A percentile compares a stretch with the other conserved stretches of the same genome.
Evolutionary conservation across 2,329 filamentous ascomycete genomes (phyloP).

Genomic region (Alternaria viburni): DNA sequence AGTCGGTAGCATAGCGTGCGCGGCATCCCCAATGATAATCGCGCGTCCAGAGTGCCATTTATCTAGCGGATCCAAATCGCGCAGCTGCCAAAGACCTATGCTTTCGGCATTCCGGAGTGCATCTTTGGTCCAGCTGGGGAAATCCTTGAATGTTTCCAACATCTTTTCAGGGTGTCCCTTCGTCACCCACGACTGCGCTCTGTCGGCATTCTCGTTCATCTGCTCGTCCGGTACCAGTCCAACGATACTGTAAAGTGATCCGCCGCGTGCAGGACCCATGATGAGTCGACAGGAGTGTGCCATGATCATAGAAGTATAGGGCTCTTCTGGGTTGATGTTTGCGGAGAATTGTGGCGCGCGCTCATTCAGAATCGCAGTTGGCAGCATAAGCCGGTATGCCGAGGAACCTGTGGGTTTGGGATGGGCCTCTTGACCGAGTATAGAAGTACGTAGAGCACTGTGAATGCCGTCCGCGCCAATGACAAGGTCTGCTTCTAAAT

Average conservation of each 20-base stretch:
- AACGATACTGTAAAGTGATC: conserved; percentile 53
- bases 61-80: conserved; percentile 52
- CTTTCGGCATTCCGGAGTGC: conserved; percentile 42
- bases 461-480: conserved; percentile 62
- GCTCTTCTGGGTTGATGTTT: conserved; percentile 47
- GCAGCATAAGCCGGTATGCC: conserved; percentile 49
- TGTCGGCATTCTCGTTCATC: conserved; percentile 48
- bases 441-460: conserved; percentile 28
- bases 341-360: conserved; percentile 26
- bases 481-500: conserved; percentile 56
- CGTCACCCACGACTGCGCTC: conserved; percentile 50
- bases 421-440: conserved; percentile 24
- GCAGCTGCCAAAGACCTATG: conserved; percentile 55
- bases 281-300: conserved; percentile 52
- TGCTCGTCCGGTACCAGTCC: conserved; percentile 54
- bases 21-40: conserved; percentile 60
- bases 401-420: conserved; percentile 48
- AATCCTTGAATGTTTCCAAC: conserved; percentile 51
- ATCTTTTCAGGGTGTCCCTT: conserved; percentile 47
- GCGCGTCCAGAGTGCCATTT: conserved; percentile 56
- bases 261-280: conserved; percentile 55
- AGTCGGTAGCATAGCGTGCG: conserved; percentile 60
- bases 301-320: conserved; percentile 56
- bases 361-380: conserved; percentile 15
- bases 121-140: conserved; percentile 50